phyloP scores from a whole-genome alignment of 139 green algal genomes.

The Tetradesmus lagerheimii region DNA sequence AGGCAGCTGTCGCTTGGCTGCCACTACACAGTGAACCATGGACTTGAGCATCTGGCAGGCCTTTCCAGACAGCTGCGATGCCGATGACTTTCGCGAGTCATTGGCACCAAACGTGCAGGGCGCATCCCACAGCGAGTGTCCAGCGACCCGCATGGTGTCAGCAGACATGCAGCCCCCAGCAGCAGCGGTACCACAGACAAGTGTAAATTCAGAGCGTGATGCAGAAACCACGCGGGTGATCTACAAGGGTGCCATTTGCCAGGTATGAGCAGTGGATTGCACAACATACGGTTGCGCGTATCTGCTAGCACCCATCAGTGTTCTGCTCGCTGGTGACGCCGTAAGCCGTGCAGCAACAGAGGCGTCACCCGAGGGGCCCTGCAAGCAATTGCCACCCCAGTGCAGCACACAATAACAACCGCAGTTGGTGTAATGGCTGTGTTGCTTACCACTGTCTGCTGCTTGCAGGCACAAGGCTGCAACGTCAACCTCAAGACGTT shows the following conservation, averaged over 20 bases:
- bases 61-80: no score
- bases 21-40: no score
- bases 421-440: neutral
- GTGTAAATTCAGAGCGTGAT: neutral
- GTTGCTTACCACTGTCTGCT: neutral
- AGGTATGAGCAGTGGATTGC: neutral
- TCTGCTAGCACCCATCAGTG: no score
- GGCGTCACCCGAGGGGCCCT: no score
- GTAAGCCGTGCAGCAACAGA: no score
- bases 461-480: slow-evolving; percentile 11
- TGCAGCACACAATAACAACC: no score
- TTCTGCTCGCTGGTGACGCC: no score
- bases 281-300: no score
- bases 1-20: no score
- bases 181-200: neutral
- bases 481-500: neutral
- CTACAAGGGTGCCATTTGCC: neutral
- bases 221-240: neutral
- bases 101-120: neutral
- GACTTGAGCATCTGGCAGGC: no score
- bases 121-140: neutral
- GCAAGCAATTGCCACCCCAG: no score
- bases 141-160: neutral
- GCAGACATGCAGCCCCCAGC: neutral
- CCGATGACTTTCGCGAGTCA: no score